phyloP scores from a whole-genome alignment of 768 basidiomycete species.

The Pulveroboletus sp. region DNA sequence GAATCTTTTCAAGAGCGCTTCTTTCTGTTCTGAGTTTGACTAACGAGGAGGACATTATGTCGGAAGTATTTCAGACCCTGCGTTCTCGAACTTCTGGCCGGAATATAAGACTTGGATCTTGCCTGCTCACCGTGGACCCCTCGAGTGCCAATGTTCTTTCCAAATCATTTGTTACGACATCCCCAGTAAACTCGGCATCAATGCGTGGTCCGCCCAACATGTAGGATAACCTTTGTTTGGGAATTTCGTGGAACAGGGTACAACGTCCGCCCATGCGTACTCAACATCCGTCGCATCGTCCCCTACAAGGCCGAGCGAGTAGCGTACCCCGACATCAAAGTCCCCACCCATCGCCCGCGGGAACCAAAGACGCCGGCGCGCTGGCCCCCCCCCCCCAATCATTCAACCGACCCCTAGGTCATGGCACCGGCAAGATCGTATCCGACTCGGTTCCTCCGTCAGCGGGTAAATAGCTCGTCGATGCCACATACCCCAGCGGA shows the following conservation, averaged over 20 bases:
- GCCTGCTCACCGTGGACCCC: background rate
- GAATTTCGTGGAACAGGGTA: background rate
- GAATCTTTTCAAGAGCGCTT: background rate
- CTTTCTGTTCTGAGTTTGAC: background rate
- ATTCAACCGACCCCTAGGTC: conserved; percentile 33
- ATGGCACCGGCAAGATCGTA: conserved; percentile 27
- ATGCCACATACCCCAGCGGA: conserved; percentile 36
- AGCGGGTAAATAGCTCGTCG: conserved; percentile 43
- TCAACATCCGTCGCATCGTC: conserved; percentile 38
- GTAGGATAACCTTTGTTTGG: conserved; percentile 19
- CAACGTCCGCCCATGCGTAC: conserved; percentile 25
- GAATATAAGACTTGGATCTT: conserved; percentile 5
- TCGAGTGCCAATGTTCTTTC: conserved; percentile 19
- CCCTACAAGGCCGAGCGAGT: conserved; percentile 41
- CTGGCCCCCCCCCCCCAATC: conserved; percentile 38
- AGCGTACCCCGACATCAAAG: conserved; percentile 39
- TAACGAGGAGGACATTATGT: background rate
- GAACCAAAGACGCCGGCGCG: conserved; percentile 26
- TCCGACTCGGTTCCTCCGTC: conserved; percentile 39
- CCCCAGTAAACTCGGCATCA: conserved; percentile 26
- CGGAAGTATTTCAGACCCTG: background rate
- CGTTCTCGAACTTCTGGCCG: background rate
- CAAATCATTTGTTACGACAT: conserved; percentile 44
- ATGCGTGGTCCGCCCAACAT: conserved; percentile 41
- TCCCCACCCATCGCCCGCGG: conserved; percentile 30